These are phyloP conservation scores for Colletotrichum sp. DNA, from an alignment of 2,329 filamentous ascomycete genomes.

Conservation along the genomic window DNA sequence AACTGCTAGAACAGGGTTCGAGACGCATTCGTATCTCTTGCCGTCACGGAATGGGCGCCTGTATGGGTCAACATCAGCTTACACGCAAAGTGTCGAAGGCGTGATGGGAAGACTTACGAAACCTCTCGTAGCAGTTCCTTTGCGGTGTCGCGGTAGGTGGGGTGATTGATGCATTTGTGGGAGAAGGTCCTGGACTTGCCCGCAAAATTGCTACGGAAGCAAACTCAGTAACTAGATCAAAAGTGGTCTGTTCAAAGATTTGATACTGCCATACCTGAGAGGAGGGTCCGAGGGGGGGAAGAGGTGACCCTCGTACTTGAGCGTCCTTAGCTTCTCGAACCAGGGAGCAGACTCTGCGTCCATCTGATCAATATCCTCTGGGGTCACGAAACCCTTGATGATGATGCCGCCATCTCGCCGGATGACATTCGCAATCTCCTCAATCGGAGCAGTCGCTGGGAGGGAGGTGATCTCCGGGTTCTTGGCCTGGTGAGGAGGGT, in stretches of 20 bases:
- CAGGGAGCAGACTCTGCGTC: not conserved
- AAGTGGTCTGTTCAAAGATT: not conserved
- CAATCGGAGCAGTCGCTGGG: not conserved
- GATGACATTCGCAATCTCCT: not conserved
- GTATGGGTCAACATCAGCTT: not conserved
- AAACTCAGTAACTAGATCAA: not conserved
- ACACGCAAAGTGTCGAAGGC: not conserved
- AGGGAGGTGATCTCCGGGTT: not conserved
- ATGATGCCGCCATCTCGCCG: not conserved
- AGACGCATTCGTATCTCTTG: not conserved
- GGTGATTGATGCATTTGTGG: not conserved
- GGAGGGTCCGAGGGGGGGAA: not conserved
- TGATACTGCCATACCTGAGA: not conserved
- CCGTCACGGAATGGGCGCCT: not conserved
- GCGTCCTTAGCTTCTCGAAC: not conserved
- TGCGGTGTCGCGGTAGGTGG: not conserved
- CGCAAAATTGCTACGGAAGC: not conserved
- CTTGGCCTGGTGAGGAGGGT: not conserved
- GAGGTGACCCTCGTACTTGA: not conserved
- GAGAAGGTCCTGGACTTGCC: not conserved
- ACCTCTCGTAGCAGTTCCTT: not conserved
- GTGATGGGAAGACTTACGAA: not conserved
- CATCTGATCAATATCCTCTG: not conserved
- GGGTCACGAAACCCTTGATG: not conserved
- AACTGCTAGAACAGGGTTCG: not conserved